Conservation (phyloP, 2,329 filamentous ascomycete genomes). For the Ramichloridium luteum region DNA sequence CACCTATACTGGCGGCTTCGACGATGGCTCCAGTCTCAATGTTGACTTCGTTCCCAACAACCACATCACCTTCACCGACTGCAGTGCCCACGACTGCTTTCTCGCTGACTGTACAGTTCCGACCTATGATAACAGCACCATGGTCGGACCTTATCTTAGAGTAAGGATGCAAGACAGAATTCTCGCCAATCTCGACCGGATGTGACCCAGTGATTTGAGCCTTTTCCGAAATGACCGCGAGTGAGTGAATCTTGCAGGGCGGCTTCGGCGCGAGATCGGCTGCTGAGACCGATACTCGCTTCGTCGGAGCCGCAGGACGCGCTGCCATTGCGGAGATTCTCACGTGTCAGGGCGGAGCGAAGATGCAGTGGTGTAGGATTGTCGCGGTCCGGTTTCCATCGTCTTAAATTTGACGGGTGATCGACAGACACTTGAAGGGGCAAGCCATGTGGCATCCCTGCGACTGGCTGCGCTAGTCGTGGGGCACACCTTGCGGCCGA, state of each 20-base stretch:
- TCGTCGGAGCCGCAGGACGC: neutral
- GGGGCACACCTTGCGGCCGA: too few relatives aligned
- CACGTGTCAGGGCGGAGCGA: too few relatives aligned
- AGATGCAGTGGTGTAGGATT: too few relatives aligned
- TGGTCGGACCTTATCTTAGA: conserved; percentile 38
- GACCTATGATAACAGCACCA: conserved; percentile 32
- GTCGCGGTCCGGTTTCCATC: too few relatives aligned
- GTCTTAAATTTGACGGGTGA: too few relatives aligned
- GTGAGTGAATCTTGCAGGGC: conserved; percentile 32
- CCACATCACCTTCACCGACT: conserved; percentile 23
- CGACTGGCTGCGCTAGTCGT: too few relatives aligned
- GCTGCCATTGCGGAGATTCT: too few relatives aligned
- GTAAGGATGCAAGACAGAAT: conserved; percentile 77
- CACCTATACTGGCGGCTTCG: conserved; percentile 21
- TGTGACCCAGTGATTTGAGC: conserved; percentile 53
- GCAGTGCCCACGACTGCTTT: conserved; percentile 29
- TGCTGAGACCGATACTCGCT: neutral
- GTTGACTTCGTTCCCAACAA: conserved; percentile 31
- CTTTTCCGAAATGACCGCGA: conserved; percentile 37
- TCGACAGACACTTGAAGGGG: too few relatives aligned
- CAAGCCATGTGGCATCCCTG: too few relatives aligned
- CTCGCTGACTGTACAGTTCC: conserved; percentile 65
- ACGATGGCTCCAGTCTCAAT: conserved; percentile 34
- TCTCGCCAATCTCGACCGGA: conserved; percentile 64
- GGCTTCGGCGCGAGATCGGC: conserved; percentile 15